phyloP scores from a whole-genome alignment of 2,329 filamentous ascomycete genomes.

The Sarocladium brachiariae region DNA sequence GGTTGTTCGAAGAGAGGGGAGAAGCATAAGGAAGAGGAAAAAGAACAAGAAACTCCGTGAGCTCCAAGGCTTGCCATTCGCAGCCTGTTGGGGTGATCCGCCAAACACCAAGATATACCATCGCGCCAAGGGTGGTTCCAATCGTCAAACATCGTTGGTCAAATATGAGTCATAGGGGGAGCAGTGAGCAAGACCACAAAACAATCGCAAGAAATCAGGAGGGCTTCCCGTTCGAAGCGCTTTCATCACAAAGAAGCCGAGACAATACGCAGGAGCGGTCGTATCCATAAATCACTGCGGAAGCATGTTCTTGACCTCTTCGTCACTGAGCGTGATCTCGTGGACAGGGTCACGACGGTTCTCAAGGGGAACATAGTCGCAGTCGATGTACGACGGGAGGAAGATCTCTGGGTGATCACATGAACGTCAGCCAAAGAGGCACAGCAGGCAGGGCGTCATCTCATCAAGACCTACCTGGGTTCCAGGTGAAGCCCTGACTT shows the following conservation, averaged over 20 bases:
- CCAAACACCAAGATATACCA: slow-evolving; percentile 1
- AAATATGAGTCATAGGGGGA: too few species aligned
- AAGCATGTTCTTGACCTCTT: slow-evolving; percentile 63
- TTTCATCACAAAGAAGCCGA: slow-evolving; percentile 11
- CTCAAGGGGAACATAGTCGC: slow-evolving; percentile 68
- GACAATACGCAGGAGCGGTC: slow-evolving; percentile 18
- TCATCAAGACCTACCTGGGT: slow-evolving; percentile 52
- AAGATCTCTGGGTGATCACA: slow-evolving; percentile 57
- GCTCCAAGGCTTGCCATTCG: neutral
- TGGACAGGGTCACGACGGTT: slow-evolving; percentile 69
- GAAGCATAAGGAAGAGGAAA: neutral
- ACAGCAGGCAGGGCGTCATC: neutral
- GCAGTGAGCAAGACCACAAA: neutral
- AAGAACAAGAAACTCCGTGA: neutral
- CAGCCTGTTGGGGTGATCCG: neutral
- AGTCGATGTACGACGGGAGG: slow-evolving; percentile 69
- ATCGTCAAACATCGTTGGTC: too few species aligned
- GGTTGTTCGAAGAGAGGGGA: neutral
- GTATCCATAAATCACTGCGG: slow-evolving; percentile 42
- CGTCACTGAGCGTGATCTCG: slow-evolving; percentile 71
- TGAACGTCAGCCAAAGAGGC: slow-evolving; percentile 2
- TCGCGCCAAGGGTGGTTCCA: neutral
- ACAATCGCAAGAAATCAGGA: neutral
- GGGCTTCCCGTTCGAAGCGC: neutral
- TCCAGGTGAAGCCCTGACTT: slow-evolving; percentile 77